Conservation (phyloP, 495 filamentous ascomycete species). For the Articulospora tetracladia region DNA sequence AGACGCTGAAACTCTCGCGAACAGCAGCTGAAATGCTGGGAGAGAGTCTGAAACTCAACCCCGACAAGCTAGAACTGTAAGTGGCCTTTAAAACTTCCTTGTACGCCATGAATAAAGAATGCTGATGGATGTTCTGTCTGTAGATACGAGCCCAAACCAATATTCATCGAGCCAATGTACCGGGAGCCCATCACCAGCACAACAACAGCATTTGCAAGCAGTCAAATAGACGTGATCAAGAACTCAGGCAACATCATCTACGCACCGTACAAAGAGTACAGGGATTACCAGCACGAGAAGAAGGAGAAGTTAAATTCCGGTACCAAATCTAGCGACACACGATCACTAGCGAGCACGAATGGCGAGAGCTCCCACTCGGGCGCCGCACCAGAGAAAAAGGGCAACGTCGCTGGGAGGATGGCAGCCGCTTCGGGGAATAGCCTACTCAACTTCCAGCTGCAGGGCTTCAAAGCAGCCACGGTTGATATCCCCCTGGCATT, state of each 20-base stretch:
- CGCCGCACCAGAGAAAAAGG: slow-evolving; percentile 2
- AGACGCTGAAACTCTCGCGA: slow-evolving; percentile 13
- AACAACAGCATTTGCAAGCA: slow-evolving; percentile 27
- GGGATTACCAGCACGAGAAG: no score
- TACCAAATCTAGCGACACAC: background rate
- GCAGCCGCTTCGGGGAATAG: slow-evolving; percentile 31
- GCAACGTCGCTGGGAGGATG: slow-evolving; percentile 20
- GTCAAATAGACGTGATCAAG: slow-evolving; percentile 2
- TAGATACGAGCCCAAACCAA: slow-evolving; percentile 16
- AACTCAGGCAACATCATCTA: background rate
- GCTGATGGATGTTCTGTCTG: background rate
- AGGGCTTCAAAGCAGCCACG: slow-evolving; percentile 27
- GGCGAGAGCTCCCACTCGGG: no score
- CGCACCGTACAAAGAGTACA: background rate
- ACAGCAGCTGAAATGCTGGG: slow-evolving; percentile 10
- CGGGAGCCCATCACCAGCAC: slow-evolving; percentile 19
- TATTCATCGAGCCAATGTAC: slow-evolving; percentile 16
- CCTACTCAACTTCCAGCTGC: slow-evolving; percentile 31
- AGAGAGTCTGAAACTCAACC: slow-evolving; percentile 3
- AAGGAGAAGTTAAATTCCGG: background rate
- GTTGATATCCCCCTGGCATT: slow-evolving; percentile 14
- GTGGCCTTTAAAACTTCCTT: background rate
- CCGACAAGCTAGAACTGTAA: background rate
- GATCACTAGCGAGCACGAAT: background rate
- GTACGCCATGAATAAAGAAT: background rate